Evolutionary conservation across 495 filamentous ascomycete genomes (phyloP), one percentile per base, ranked within the genome.

Genomic region (Halenospora varia): DNA sequence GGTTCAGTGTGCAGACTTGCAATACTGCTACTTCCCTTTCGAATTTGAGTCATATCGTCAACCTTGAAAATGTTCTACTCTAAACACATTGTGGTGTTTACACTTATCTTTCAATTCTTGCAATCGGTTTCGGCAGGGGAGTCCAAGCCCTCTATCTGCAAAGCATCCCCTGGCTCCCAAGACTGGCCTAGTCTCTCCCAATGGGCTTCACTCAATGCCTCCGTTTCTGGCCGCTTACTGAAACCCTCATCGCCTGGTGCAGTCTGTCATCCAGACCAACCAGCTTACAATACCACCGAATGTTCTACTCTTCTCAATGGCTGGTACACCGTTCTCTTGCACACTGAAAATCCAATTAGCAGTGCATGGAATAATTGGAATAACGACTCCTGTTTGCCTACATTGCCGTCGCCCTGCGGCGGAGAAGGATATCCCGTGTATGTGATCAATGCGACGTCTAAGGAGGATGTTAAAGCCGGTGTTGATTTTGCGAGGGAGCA

Each of bases 211-310:
- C 69, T 84, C 25, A 78, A 82, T 59, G 40, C 56, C 4, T 65
- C 77, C 8, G 66, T 81, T 1, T 74, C 67, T 10, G 78, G 77
- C 4, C 66, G 69, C 3, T 68, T 84, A 1, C 70, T 81, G 29
- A 73, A 75, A 53, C 78, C 77, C 0, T 66, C 76, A 0, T 82
- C 82, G 17, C 66, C 76, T 0, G 80, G 74, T 2, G 70, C 77
- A 1, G 74, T 75, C 6, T 86, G 82, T 56, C 84, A 83, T 45
- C 71, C 70, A 8, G 73, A 73, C 39, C 68, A 72, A 0, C 60
- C 70, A 10, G 77, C 79, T 48, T 70, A 82, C 59, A 64, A 65
- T 1, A 61, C 64, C 0, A 63, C 70, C 46, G 49, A 67, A 23
- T 78, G 76, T 57, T 10, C 11, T 63, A 39, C 26, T 55, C 59